A percentile compares a stretch with the other conserved stretches of the same genome.
Evolutionary conservation across 2,329 filamentous ascomycete species (phyloP).

Genomic region (Nigrospora sphaerica): DNA sequence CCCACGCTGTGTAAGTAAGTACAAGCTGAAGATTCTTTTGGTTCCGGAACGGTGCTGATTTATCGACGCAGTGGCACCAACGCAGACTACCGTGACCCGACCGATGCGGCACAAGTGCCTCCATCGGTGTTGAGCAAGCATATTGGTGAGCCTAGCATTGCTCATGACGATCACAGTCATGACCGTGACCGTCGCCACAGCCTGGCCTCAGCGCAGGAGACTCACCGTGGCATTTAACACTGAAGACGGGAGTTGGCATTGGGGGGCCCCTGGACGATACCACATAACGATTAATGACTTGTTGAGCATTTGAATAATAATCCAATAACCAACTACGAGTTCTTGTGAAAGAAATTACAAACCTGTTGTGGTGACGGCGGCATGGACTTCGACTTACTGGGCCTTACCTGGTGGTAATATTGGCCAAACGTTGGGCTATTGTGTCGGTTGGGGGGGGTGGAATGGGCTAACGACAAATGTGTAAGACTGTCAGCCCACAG

Average conservation of each 20-base stretch:
- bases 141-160: constrained; percentile 36
- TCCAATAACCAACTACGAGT: too few relatives aligned
- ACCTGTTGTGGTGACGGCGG: too few relatives aligned
- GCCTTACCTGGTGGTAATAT: too few relatives aligned
- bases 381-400: too few relatives aligned
- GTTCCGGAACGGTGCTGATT: constrained; percentile 2
- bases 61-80: constrained; percentile 1
- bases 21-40: neutral
- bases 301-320: neutral
- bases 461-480: too few relatives aligned
- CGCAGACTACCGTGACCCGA: constrained; percentile 33
- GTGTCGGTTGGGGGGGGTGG: too few relatives aligned
- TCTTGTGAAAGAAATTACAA: too few relatives aligned
- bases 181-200: constrained; percentile 39
- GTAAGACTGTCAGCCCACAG: too few relatives aligned
- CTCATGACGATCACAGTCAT: constrained; percentile 35
- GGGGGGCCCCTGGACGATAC: neutral
- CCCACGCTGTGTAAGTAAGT: constrained; percentile 34
- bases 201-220: constrained; percentile 37
- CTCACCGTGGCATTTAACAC: constrained; percentile 35
- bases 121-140: constrained; percentile 44
- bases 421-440: too few relatives aligned
- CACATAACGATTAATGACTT: neutral
- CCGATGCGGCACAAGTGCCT: constrained; percentile 50
- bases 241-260: neutral